phyloP scores from a whole-genome alignment of 2,329 filamentous ascomycete genomes.

The Diaporthe destruens region DNA sequence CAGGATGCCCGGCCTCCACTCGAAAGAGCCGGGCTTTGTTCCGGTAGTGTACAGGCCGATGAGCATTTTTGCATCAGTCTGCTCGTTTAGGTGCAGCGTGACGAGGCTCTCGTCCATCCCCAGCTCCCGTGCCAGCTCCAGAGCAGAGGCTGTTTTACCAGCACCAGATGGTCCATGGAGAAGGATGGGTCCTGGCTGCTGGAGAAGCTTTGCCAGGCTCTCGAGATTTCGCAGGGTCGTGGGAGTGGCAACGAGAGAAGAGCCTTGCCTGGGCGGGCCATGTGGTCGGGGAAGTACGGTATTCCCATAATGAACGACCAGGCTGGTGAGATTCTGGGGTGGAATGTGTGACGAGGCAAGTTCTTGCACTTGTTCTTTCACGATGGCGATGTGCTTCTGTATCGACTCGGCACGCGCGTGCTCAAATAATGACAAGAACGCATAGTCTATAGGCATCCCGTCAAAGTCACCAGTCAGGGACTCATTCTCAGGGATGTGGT shows the following conservation, averaged over 20 bases:
- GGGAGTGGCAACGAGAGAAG: constrained; percentile 74
- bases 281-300: constrained; percentile 76
- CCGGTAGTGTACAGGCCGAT: constrained; percentile 95
- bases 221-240: constrained; percentile 82
- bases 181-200: constrained; percentile 78
- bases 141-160: constrained; percentile 89
- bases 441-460: constrained; percentile 80
- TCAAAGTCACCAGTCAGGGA: constrained; percentile 80
- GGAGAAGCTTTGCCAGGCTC: constrained; percentile 75
- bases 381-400: constrained; percentile 50
- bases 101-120: constrained; percentile 87
- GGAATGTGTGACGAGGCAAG: constrained; percentile 3
- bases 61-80: constrained; percentile 97
- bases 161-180: constrained; percentile 86
- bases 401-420: constrained; percentile 64
- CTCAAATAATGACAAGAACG: constrained; percentile 74
- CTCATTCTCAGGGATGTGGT: constrained; percentile 72
- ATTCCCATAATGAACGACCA: constrained; percentile 74
- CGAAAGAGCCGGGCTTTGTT: constrained; percentile 87
- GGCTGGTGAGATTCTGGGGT: constrained; percentile 64
- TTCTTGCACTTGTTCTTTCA: constrained; percentile 27
- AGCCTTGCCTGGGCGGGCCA: constrained; percentile 59
- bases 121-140: constrained; percentile 83
- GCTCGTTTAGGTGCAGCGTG: constrained; percentile 95
- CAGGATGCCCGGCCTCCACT: constrained; percentile 91